phyloP scores from a whole-genome alignment of 2,329 filamentous ascomycete genomes.

The Coniochaeta ligniaria region DNA sequence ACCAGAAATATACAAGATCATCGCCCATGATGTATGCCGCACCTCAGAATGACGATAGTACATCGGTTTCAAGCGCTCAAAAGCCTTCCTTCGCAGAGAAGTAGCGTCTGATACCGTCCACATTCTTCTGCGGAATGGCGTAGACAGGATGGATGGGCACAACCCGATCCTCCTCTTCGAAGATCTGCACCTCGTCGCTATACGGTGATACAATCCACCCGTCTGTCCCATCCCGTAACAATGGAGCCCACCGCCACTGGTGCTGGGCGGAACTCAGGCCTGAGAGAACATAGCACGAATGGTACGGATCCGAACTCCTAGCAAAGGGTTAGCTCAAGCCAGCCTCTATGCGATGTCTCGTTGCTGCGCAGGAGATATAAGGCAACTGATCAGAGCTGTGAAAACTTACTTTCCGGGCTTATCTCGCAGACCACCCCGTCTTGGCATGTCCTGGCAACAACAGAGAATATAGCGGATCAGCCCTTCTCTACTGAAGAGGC shows the following conservation, averaged over 20 bases:
- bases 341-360: slow-evolving; percentile 3
- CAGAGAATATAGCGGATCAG: slow-evolving; percentile 82
- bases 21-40: not conserved
- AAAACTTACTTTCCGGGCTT: slow-evolving; percentile 78
- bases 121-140: slow-evolving; percentile 67
- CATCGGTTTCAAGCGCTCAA: slow-evolving; percentile 16
- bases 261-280: slow-evolving; percentile 81
- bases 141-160: slow-evolving; percentile 74
- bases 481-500: slow-evolving; percentile 74
- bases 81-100: slow-evolving; percentile 54
- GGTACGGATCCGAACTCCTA: slow-evolving; percentile 78
- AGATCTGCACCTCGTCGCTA: slow-evolving; percentile 49
- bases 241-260: slow-evolving; percentile 39
- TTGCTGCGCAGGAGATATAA: not conserved
- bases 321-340: slow-evolving; percentile 3
- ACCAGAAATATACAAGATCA: not conserved
- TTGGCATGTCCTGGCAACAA: slow-evolving; percentile 71
- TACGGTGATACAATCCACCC: slow-evolving; percentile 41
- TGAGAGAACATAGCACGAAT: slow-evolving; percentile 85
- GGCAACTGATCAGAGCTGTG: slow-evolving; percentile 1
- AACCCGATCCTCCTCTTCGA: slow-evolving; percentile 65
- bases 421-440: slow-evolving; percentile 76
- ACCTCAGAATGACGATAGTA: not conserved
- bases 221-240: slow-evolving; percentile 22
- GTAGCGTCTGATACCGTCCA: slow-evolving; percentile 57